phyloP scores from a whole-genome alignment of 306 rosid species.

The Acacia confusa region DNA sequence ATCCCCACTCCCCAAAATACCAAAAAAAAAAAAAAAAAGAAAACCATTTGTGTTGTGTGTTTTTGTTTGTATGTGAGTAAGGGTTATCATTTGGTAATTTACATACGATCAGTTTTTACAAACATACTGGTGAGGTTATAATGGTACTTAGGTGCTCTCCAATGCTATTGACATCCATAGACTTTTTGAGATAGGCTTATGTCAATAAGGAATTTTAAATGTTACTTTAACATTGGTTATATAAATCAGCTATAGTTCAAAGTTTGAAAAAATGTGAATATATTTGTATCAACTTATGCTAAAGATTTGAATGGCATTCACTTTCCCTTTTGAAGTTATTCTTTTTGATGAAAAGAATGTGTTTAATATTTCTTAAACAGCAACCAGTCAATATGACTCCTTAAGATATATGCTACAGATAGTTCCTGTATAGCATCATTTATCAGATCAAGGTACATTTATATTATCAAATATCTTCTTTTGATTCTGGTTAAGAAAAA shows the following conservation, averaged over 20 bases:
- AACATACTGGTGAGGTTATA: not conserved
- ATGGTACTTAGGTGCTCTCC: not conserved
- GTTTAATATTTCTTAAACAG: not conserved
- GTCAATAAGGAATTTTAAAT: not conserved
- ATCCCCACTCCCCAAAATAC: no score
- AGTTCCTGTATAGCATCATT: slow-evolving; percentile 13
- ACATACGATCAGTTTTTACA: slow-evolving; percentile 4
- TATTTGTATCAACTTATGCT: not conserved
- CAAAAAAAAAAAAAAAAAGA: not conserved
- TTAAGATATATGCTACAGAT: slow-evolving; percentile 18
- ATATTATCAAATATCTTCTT: not conserved
- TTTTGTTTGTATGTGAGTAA: not conserved
- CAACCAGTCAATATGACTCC: not conserved
- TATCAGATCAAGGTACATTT: slow-evolving; percentile 4
- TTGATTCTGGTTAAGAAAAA: not conserved
- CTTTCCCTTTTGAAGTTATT: not conserved
- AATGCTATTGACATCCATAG: not conserved
- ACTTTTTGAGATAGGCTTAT: slow-evolving; percentile 5
- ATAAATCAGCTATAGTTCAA: not conserved
- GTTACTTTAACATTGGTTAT: not conserved
- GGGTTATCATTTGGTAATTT: slow-evolving; percentile 10
- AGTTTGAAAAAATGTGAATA: not conserved
- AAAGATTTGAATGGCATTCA: not conserved
- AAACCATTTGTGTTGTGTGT: not conserved
- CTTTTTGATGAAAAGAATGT: not conserved